phyloP scores from a whole-genome alignment of 352 stramenopile species.

The Phytophthora nicotianae region DNA sequence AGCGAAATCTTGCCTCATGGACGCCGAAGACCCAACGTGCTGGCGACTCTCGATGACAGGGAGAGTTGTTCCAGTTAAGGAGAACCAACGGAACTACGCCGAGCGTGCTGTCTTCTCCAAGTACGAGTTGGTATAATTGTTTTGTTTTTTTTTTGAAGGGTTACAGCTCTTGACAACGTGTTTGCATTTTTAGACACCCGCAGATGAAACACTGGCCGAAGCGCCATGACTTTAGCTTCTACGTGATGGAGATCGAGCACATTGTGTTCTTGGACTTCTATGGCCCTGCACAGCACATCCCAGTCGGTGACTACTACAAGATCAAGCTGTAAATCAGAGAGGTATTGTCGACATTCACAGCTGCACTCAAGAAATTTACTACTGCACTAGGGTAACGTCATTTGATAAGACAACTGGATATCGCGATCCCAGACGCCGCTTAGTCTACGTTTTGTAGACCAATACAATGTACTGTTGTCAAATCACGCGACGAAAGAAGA shows the following conservation, averaged over 20 bases:
- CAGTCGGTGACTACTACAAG: slow-evolving; percentile 61
- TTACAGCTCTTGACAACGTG: background rate
- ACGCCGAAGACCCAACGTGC: slow-evolving; percentile 73
- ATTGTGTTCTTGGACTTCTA: slow-evolving; percentile 79
- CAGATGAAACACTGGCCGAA: slow-evolving; percentile 73
- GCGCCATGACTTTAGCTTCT: slow-evolving; percentile 55
- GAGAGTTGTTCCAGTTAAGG: slow-evolving; percentile 44
- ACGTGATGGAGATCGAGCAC: slow-evolving; percentile 60
- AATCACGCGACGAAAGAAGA: background rate
- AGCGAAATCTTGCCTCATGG: slow-evolving; percentile 53
- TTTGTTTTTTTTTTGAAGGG: background rate
- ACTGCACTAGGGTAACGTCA: background rate
- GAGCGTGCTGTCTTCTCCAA: slow-evolving; percentile 67
- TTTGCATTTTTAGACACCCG: slow-evolving; percentile 44
- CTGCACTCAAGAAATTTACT: background rate
- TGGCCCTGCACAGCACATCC: slow-evolving; percentile 62
- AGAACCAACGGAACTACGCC: slow-evolving; percentile 42
- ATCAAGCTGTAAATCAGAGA: slow-evolving; percentile 39
- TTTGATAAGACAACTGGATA: background rate
- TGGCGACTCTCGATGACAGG: slow-evolving; percentile 64
- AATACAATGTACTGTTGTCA: background rate
- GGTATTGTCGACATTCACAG: background rate
- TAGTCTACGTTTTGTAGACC: background rate
- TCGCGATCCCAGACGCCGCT: background rate
- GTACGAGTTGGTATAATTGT: slow-evolving; percentile 8